These are phyloP conservation scores for Raphanus sativus DNA, from an alignment of 345 rosid species.

Conservation along the genomic window DNA sequence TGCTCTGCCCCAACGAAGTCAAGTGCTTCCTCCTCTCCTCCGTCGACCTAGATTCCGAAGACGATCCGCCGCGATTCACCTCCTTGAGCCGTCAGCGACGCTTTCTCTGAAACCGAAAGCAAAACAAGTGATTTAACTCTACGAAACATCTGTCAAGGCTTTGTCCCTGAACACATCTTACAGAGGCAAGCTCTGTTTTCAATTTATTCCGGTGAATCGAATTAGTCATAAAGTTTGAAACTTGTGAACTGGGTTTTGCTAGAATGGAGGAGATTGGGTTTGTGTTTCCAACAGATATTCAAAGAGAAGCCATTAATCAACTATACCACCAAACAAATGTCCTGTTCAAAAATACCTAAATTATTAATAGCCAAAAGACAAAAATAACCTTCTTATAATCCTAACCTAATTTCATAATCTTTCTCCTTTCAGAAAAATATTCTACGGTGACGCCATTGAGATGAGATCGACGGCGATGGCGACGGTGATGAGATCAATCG, in stretches of 20 bases:
- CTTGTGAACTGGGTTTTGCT: background rate
- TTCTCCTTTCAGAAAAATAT: too few relatives aligned
- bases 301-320: constrained; percentile 44
- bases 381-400: too few relatives aligned
- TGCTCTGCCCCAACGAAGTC: constrained; percentile 63
- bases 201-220: background rate
- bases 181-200: constrained; percentile 24
- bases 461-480: too few relatives aligned
- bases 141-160: constrained; percentile 28
- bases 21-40: constrained; percentile 68
- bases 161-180: constrained; percentile 34
- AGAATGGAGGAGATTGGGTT: constrained; percentile 75
- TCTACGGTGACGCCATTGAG: too few relatives aligned
- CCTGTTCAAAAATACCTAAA: too few relatives aligned
- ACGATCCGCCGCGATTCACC: constrained; percentile 42
- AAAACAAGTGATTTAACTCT: constrained; percentile 20
- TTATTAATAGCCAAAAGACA: too few relatives aligned
- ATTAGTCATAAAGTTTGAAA: background rate
- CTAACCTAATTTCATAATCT: too few relatives aligned
- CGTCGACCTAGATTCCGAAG: constrained; percentile 79
- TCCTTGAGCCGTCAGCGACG: constrained; percentile 37
- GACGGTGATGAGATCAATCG: too few relatives aligned
- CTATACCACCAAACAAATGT: too few relatives aligned
- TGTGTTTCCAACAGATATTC: constrained; percentile 62
- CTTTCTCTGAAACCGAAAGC: constrained; percentile 12